phyloP scores from a whole-genome alignment of 2,329 filamentous ascomycete genomes.

The Ambrosiella beaveri region DNA sequence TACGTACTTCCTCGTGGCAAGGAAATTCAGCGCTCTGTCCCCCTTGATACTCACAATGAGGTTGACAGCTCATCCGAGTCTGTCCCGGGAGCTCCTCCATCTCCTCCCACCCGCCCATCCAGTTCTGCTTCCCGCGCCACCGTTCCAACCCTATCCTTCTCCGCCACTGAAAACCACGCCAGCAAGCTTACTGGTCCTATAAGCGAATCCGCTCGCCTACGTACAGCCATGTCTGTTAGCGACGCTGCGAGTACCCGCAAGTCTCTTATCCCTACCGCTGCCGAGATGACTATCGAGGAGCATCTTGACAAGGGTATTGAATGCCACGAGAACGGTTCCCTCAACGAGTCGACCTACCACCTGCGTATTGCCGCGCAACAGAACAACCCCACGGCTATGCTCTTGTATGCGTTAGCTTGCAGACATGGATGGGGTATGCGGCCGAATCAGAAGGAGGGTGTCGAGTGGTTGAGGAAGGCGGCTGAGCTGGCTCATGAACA shows the following conservation, averaged over 20 bases:
- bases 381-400: slow-evolving; percentile 82
- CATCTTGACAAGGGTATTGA: slow-evolving; percentile 82
- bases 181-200: slow-evolving; percentile 24
- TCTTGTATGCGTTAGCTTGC: slow-evolving; percentile 86
- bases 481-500: slow-evolving; percentile 70
- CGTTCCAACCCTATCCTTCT: slow-evolving; percentile 28
- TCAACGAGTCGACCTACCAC: slow-evolving; percentile 93
- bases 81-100: slow-evolving; percentile 34
- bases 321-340: slow-evolving; percentile 69
- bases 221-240: slow-evolving; percentile 31
- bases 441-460: slow-evolving; percentile 73
- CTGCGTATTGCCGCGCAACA: slow-evolving; percentile 74
- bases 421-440: slow-evolving; percentile 97
- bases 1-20: slow-evolving; percentile 73
- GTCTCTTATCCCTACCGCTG: slow-evolving; percentile 35
- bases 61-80: slow-evolving; percentile 6
- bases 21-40: slow-evolving; percentile 50
- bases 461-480: slow-evolving; percentile 81
- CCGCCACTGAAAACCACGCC: slow-evolving; percentile 32
- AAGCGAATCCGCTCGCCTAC: slow-evolving; percentile 23
- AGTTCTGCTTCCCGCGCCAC: slow-evolving; percentile 31
- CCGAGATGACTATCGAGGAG: slow-evolving; percentile 66
- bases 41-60: slow-evolving; percentile 42
- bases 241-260: slow-evolving; percentile 35
- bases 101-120: slow-evolving; percentile 42